Base-by-base conservation (phyloP, 257 asterid genomes). In the Thymus mandschuricus region DNA sequence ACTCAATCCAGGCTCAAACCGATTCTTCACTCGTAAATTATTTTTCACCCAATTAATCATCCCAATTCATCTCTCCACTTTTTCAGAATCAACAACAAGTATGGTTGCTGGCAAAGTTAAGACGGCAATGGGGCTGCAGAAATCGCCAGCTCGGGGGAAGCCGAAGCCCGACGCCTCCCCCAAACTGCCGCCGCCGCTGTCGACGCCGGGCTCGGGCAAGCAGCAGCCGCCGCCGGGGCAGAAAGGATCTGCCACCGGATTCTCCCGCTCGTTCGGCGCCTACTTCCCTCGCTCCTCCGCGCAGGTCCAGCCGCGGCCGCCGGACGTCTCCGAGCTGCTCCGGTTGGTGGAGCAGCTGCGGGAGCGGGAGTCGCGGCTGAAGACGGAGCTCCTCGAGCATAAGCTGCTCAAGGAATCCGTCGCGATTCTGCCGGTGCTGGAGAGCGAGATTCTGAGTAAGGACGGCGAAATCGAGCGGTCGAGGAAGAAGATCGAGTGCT, bases 231-330 rank as follows among this genome's bases (percentile, higher is more conserved):
- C 75, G 56, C 75, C 38, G 15, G 38, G 68, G 0, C 81, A 78
- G 74, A 86, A 86, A 64, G 82, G 74, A 2, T 64, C 85, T 51
- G 75, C 82, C 15, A 74, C 82, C 35, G 84, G 54, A 1, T 82
- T 87, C 61, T 76, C 96, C 10, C 96, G 97, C 49, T 81, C 96
- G 0, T 92, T 89, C 34, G 94, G 96, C 2, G 94, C 46, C 34
- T 85, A 88, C 43, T 92, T 92, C 73, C 98, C 98, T 1, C 90
- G 97, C 70, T 33, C 97, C 70, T 90, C 97, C 52, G 83, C 97
- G 3, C 97, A 92, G 60, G 98, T 92, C 41, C 98, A 90, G 85
- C 98, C 98, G 5, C 94, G 98, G 10, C 98, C 97, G 3, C 97
- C 95, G 33, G 97, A 92, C 71, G 93, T 87, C 49, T 31, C 95